Evolutionary conservation across 441 rosid genomes (phyloP).

Genomic region (Manihot esculenta): DNA sequence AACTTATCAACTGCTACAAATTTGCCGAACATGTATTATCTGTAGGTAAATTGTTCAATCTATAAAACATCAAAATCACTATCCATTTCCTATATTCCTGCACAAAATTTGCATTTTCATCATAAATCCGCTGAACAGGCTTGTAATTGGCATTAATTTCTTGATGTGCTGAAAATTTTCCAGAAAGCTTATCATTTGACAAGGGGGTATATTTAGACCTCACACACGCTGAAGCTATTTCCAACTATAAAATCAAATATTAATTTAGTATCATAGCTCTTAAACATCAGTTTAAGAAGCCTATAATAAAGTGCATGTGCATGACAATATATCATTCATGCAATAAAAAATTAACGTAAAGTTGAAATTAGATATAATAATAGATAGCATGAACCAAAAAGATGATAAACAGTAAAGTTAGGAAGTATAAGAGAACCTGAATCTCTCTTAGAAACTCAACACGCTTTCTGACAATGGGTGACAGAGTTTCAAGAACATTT

Average conservation of each 20-base stretch:
- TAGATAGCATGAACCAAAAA: background rate
- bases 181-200: background rate
- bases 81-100: background rate
- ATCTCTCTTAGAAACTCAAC: conserved; percentile 71
- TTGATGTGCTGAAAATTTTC: background rate
- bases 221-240: background rate
- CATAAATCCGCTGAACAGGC: background rate
- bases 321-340: background rate
- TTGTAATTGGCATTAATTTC: background rate
- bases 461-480: conserved; percentile 50
- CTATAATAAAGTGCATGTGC: too few species aligned
- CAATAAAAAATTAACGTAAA: background rate
- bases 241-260: background rate
- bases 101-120: background rate
- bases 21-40: background rate
- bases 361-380: background rate
- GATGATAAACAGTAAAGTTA: background rate
- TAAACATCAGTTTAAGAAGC: background rate
- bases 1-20: background rate
- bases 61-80: background rate
- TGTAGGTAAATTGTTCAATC: background rate
- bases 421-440: conserved; percentile 40
- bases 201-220: background rate
- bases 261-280: background rate
- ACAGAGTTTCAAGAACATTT: conserved; percentile 59